Conservation (phyloP, 2,329 filamentous ascomycete species). For the Penicillium sp. region DNA sequence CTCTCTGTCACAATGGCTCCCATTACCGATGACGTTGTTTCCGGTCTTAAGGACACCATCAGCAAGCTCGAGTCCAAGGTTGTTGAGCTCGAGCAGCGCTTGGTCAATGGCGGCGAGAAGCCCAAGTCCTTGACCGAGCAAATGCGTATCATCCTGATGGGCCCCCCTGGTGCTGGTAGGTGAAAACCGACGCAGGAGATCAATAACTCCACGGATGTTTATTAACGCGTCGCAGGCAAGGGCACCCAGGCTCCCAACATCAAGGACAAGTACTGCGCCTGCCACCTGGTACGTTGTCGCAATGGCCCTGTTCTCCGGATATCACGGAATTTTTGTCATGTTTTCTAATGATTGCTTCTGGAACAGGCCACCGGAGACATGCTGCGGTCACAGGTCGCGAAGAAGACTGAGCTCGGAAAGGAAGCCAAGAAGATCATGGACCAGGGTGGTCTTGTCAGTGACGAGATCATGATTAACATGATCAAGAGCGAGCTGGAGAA, state of each 20-base stretch:
- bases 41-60: conserved; percentile 81
- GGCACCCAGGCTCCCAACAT: conserved; percentile 97
- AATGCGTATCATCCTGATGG: conserved; percentile 96
- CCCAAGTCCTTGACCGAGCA: conserved; percentile 58
- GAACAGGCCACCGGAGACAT: conserved; percentile 93
- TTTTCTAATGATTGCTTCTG: conserved; percentile 12
- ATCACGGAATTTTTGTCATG: neutral
- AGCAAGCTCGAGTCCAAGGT: conserved; percentile 82
- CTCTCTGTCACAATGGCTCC: conserved; percentile 70
- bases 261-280: conserved; percentile 97
- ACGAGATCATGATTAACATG: conserved; percentile 99
- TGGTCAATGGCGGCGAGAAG: conserved; percentile 55
- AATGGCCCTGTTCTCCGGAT: neutral
- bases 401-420: conserved; percentile 90
- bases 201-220: neutral
- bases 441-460: conserved; percentile 92
- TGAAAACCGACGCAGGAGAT: neutral
- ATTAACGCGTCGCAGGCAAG: conserved; percentile 68
- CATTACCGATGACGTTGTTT: conserved; percentile 75
- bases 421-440: conserved; percentile 99
- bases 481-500: conserved; percentile 95
- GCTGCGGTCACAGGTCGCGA: conserved; percentile 96
- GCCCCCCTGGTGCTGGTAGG: conserved; percentile 91
- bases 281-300: conserved; percentile 75
- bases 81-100: conserved; percentile 75